These are phyloP conservation scores for Sequoia sempervirens DNA, from an alignment of 75 land plant genomes.

Conservation along the genomic window DNA sequence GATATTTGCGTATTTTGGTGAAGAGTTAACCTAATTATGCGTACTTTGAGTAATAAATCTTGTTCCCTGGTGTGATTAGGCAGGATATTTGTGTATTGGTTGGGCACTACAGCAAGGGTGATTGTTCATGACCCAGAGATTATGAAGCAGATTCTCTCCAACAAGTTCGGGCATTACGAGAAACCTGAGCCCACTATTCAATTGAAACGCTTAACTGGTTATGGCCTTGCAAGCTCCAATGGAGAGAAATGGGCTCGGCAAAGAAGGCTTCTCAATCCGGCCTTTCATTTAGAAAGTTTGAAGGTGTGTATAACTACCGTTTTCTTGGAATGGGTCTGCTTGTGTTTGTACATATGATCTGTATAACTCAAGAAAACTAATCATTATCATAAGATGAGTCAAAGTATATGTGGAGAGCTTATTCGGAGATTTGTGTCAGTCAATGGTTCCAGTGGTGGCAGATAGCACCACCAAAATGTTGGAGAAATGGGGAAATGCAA, in stretches of 20 bases:
- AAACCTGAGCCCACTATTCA: conserved; percentile 1
- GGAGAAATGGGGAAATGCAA: conserved; percentile 26
- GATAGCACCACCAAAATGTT: conserved; percentile 11
- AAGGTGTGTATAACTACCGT: conserved; percentile 15
- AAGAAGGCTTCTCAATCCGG: conserved; percentile 31
- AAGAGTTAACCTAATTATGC: too few relatives aligned
- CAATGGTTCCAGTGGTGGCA: conserved; percentile 11
- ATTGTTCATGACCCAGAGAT: conserved; percentile 24
- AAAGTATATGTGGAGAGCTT: too few relatives aligned
- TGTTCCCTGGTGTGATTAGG: too few relatives aligned
- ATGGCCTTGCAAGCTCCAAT: conserved; percentile 10
- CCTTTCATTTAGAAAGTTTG: conserved; percentile 31
- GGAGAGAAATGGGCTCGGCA: conserved; percentile 33
- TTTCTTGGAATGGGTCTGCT: too few relatives aligned
- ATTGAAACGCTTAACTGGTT: not conserved
- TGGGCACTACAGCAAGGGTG: conserved; percentile 12
- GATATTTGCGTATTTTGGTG: too few relatives aligned
- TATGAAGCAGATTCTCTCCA: conserved; percentile 31
- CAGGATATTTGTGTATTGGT: conserved; percentile 18
- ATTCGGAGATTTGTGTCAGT: not conserved
- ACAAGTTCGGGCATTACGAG: conserved; percentile 22
- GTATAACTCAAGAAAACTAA: too few relatives aligned
- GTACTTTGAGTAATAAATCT: too few relatives aligned
- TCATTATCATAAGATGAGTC: too few relatives aligned
- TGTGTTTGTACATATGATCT: too few relatives aligned